Evolutionary conservation across 495 filamentous ascomycete species (phyloP), one percentile per base, ranked within the genome.

Genomic region (Xylaria castorea): DNA sequence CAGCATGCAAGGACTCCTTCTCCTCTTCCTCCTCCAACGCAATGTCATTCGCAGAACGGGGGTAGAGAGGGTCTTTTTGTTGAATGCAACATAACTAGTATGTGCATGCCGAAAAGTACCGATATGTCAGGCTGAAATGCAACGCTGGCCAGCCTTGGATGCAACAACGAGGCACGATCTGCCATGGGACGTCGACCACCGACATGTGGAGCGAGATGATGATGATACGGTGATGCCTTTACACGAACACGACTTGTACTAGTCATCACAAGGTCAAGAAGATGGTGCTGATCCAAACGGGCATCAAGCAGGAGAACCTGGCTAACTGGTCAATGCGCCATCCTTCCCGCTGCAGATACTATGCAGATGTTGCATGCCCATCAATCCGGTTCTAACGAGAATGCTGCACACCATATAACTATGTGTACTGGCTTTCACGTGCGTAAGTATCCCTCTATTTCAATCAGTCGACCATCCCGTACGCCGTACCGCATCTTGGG

Each of bases 71-170:
- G 66, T 44, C 22, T 69, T 69, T 69, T 61, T 69, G 51, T 68
- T 68, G 66, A 68, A 57, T 68, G 50, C 66, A 68, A 69, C 67
- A 69, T 69, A 3, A 25, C 51, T 44, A 42, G 22, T 12, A 22
- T 38, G 51, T 34, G 32, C 38, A 48, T 58, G 66, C 67, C 53
- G 53, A 69, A 34, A 69, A 58, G 38, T 69, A 69, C 67, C 51
- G 51, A 22, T 68, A 68, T 36, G 51, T 69, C 67, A 61, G 51
- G 51, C 53, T 69, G 51, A 22, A 48, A 68, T 58, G 42, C 53
- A 46, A 69, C 67, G n/a, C 53, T 61, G 53, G 53, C 40, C 53
- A 69, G 53, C 67, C 25, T 61, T 48, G 67, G 40, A 69, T 58
- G 67, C 27, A 60, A 61, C 67, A 14, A 42, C 38, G 36, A 67